phyloP scores from a whole-genome alignment of 176 grass and related monocot species.

The Dactylis glomerata region DNA sequence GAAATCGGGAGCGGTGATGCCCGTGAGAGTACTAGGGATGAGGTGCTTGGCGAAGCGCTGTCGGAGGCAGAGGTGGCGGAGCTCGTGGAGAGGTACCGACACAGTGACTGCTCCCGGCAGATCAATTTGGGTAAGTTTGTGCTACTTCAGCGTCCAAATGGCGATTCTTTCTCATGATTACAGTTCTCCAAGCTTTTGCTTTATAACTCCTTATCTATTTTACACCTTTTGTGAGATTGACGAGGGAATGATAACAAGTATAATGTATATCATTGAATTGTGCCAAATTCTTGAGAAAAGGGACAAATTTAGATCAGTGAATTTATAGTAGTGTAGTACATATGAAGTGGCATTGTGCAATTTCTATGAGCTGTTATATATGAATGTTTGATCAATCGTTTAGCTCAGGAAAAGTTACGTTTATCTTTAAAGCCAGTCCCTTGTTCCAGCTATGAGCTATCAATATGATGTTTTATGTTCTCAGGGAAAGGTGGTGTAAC shows the following conservation, averaged over 20 bases:
- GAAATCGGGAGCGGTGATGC: neutral
- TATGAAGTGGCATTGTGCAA: neutral
- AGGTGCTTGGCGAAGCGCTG: conserved; percentile 47
- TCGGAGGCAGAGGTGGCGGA: conserved; percentile 46
- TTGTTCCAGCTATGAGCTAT: neutral
- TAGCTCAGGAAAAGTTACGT: neutral
- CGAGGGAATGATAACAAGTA: neutral
- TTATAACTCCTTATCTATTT: too few species aligned
- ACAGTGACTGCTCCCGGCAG: conserved; percentile 64
- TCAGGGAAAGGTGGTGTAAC: conserved; percentile 68
- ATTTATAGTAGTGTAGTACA: neutral
- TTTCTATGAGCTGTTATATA: neutral
- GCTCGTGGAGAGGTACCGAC: conserved; percentile 54
- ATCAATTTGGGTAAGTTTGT: conserved; percentile 53
- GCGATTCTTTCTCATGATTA: neutral
- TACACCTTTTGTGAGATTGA: neutral
- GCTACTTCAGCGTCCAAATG: neutral
- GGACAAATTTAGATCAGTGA: neutral
- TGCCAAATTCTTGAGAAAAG: neutral
- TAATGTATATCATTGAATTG: neutral
- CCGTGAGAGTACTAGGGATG: neutral
- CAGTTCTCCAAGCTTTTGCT: neutral
- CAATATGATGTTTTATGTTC: neutral
- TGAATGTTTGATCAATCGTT: neutral
- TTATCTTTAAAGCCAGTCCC: neutral